A percentile compares a stretch with the other conserved stretches of the same genome.
These are phyloP conservation scores for Lasiodiplodia citricola DNA, from an alignment of 2,329 filamentous ascomycete species.

Conservation along the genomic window DNA sequence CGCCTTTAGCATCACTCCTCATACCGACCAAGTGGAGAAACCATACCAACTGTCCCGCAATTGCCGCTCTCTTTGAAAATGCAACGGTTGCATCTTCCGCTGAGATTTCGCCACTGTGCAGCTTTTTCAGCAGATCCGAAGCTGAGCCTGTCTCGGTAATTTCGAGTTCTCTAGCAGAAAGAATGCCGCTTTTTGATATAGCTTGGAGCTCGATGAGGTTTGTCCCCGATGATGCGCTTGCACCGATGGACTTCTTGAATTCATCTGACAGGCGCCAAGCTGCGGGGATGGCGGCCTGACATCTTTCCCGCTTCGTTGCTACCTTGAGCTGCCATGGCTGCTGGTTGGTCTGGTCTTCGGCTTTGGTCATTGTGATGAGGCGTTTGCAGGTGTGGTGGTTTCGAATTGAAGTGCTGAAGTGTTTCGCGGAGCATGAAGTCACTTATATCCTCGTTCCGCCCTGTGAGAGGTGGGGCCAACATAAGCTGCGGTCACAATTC, in stretches of 20 bases:
- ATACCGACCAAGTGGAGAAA: background rate
- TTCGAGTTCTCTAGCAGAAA: conserved; percentile 39
- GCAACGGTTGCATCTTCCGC: conserved; percentile 55
- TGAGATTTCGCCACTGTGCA: conserved; percentile 34
- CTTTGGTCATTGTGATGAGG: background rate
- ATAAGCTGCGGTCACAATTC: background rate
- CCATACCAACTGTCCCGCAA: conserved; percentile 60
- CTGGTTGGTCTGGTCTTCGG: background rate
- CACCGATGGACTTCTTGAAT: conserved; percentile 24
- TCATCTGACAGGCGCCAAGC: conserved; percentile 35
- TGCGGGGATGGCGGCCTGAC: conserved; percentile 30
- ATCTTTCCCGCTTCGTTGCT: conserved; percentile 4
- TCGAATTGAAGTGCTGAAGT: background rate
- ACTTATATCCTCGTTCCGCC: background rate
- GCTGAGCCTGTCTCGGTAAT: conserved; percentile 45
- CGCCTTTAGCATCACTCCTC: background rate
- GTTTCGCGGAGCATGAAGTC: background rate
- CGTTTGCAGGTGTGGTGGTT: background rate
- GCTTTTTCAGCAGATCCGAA: conserved; percentile 36
- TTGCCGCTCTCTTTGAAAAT: conserved; percentile 59
- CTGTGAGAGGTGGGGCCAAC: background rate
- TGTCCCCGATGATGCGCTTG: background rate
- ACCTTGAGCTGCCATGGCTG: conserved; percentile 15
- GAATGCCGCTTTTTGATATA: conserved; percentile 33
- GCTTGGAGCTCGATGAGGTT: conserved; percentile 6